Conservation (phyloP, 2,329 filamentous ascomycete genomes). For the Apiospora pterosperma region DNA sequence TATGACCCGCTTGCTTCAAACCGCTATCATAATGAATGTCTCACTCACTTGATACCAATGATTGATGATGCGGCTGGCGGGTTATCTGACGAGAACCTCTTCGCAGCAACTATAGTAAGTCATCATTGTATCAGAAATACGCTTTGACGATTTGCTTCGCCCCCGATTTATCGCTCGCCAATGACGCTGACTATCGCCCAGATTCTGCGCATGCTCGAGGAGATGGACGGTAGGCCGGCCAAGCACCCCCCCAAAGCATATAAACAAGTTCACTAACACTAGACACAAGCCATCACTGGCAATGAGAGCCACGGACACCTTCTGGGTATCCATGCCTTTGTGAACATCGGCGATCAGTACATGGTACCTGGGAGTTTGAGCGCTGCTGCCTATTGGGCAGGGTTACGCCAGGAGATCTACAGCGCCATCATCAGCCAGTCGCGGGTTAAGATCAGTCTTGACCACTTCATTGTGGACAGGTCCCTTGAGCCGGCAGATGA, state of each 20-base stretch:
- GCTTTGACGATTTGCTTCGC: no score
- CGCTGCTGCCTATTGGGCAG: conserved; percentile 55
- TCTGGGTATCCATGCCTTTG: conserved; percentile 43
- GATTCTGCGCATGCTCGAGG: conserved; percentile 50
- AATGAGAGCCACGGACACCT: conserved; percentile 45
- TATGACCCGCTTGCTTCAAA: conserved; percentile 49
- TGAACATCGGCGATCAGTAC: conserved; percentile 37
- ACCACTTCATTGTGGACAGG: conserved; percentile 48
- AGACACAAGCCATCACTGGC: conserved; percentile 32
- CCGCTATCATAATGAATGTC: conserved; percentile 50
- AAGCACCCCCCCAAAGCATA: not conserved
- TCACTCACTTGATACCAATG: conserved; percentile 46
- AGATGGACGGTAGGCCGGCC: conserved; percentile 31
- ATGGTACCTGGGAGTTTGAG: conserved; percentile 39
- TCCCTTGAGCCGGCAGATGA: conserved; percentile 45
- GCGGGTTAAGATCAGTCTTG: conserved; percentile 45
- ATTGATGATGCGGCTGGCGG: conserved; percentile 33
- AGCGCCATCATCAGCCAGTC: conserved; percentile 47
- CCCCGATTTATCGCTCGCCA: no score
- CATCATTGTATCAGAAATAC: no score
- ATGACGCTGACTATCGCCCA: not conserved
- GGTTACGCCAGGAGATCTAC: conserved; percentile 57
- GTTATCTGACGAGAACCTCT: conserved; percentile 46
- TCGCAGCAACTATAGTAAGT: conserved; percentile 42
- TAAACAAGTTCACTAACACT: not conserved